Conservation (phyloP, 2,329 filamentous ascomycete genomes). For the Chaetomium strumarium region DNA sequence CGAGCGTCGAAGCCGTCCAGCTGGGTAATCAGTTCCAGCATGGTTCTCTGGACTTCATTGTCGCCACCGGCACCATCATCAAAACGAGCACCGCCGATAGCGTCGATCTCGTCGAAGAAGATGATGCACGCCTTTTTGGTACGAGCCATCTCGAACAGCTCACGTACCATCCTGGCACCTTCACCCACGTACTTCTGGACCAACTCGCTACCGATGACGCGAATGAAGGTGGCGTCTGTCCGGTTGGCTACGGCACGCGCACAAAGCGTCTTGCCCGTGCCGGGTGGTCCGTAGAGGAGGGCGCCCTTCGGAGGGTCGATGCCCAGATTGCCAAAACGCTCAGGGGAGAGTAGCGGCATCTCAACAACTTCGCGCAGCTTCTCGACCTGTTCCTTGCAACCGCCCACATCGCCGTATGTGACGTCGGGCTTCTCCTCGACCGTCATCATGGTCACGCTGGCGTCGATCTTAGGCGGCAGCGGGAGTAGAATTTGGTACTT, state of each 20-base stretch:
- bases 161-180: conserved; percentile 95
- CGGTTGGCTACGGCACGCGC: conserved; percentile 95
- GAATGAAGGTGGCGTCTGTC: conserved; percentile 97
- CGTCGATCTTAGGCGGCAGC: conserved; percentile 95
- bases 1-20: conserved; percentile 93
- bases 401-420: conserved; percentile 96
- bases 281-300: conserved; percentile 90
- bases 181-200: conserved; percentile 99
- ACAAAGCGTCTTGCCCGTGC: conserved; percentile 98
- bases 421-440: conserved; percentile 99
- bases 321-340: conserved; percentile 96
- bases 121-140: conserved; percentile 99
- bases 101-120: conserved; percentile 98
- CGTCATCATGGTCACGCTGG: conserved; percentile 99
- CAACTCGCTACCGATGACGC: conserved; percentile 94
- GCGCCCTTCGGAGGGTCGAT: conserved; percentile 98
- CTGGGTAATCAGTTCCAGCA: conserved; percentile 96
- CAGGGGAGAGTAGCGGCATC: conserved; percentile 93
- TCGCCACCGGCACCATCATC: conserved; percentile 95
- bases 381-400: conserved; percentile 99
- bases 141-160: conserved; percentile 98
- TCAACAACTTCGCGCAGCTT: conserved; percentile 98
- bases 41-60: conserved; percentile 96
- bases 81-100: conserved; percentile 90
- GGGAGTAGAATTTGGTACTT: conserved; percentile 99